Base-by-base conservation (phyloP, 495 filamentous ascomycete species). In the Penicillium pulvis region DNA sequence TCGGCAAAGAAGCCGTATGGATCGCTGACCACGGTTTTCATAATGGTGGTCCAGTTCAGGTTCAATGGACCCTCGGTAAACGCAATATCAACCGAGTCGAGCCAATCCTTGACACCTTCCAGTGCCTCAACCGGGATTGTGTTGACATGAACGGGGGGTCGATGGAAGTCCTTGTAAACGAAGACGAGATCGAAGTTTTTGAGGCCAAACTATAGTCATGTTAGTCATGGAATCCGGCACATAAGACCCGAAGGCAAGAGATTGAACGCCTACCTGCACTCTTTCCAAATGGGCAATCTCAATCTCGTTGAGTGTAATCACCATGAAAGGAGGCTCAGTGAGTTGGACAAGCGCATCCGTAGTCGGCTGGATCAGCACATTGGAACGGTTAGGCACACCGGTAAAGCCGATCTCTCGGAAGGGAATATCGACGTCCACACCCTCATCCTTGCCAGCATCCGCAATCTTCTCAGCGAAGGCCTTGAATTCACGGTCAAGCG, bases 131-230 rank as follows among this genome's bases (percentile, higher is more conserved):
- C 93, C 1, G 95, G 95, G 61, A 99, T 98, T 16, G 95, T 98
- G 72, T 99, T 99, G 77, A 99, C 89, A 75, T 98, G 95, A 30
- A 86, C 87, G 4, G 93, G 93, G 2, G 89, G 69, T 16, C 92
- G 85, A 49, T 87, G 84, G 75, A 96, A 98, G 74, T 99, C 95
- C 64, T 97, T 97, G 81, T 94, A 97, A 28, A 98, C 90, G 65
- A 97, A 92, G 9, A 98, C 95, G 63, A 98, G 85, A 74, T 99
- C 95, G 72, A 99, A 99, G 69, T 99, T 99, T 81, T 98, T 98
- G 44, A 99, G 83, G 23, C 95, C 95, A 66, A 98, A 99, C 82
- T 89, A 61, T 17, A 51, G 14, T 39, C 20, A 26, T 9, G 48
- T 74, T 64, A 73, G 61, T 23, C 12, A 52, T 53, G 9, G 9